Base-by-base conservation (phyloP, 176 grass and related monocot genomes). In the Melocanna baccifera region DNA sequence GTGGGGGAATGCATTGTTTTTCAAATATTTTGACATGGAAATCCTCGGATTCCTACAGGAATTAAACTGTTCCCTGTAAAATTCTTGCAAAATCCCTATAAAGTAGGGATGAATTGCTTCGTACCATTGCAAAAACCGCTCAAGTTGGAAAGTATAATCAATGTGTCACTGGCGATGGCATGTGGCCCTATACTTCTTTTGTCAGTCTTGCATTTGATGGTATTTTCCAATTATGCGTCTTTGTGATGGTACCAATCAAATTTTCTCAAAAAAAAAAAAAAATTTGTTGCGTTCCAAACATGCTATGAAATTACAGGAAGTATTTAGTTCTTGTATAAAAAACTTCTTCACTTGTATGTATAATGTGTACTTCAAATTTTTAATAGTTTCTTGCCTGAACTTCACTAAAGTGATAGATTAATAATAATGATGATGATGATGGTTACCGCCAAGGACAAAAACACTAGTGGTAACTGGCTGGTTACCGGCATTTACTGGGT, bases 241-340 rank as follows among this genome's bases (percentile, higher is more conserved):
- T 79, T 7, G 18, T 1, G 28, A 50, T 67, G 77, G 28, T 50
- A 23, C 41, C 25, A 4, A 69, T 39, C 6, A 42, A 22, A 12
- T 69, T 68, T 41, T n/a, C 19, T n/a, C 66, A 67, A 34, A 22
- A 56, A 74, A 30, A 4, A n/a, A n/a, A n/a, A n/a, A n/a, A n/a
- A n/a, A n/a, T n/a, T 55, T 9, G 10, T 40, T 58, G 18, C 52
- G 50, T 19, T 39, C 73, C 25, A 5, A 52, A 19, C 50, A 56
- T 1, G 73, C 20, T 62, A 58, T 87, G 50, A 52, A 52, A 18
- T 74, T 19, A 13, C 80, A 93, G 95, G 95, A 98, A 90, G 85
- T 50, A 16, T 16, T 50, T 50, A 50, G 47, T 50, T 14, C 47
- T 16, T 50, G 47, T 50, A 18, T 15, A 50, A 1, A 14, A 50